Evolutionary conservation across 2,329 filamentous ascomycete species (phyloP), one percentile per base, ranked within the genome.

Genomic region (Thermothelomyces thermophilus): DNA sequence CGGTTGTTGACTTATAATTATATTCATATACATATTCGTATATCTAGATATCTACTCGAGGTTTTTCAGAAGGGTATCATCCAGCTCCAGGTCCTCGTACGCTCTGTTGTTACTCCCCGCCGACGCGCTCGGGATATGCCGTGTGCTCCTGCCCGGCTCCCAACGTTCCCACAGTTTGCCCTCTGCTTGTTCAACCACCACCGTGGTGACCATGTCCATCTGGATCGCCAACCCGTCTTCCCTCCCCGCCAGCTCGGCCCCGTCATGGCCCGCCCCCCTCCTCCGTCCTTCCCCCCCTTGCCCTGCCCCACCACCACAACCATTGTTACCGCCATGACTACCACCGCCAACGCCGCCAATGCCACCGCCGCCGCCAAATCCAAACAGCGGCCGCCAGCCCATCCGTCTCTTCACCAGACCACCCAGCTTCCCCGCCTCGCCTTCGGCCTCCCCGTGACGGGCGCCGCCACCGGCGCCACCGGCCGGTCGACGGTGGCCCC

Each of bases 201-300:
- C 60, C 13, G 55, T 60, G 2, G 63, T 64, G 13, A 64, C 60
- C 37, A 55, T 53, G 41, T 63, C 62, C 60, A 63, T 58, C 52
- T 63, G 58, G n/a, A 65, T 63, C n/a, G 51, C 55, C 52, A 60
- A 33, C 26, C 45, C 52, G 6, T 41, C 34, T 28, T 45, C 33
- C 17, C 48, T 41, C 33, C 42, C 36, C 33, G 33, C 33, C 33
- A 35, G 13, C 13, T 35, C 33, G 33, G 33, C 8, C 13, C 6
- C 33, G 13, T 6, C 13, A 5, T n/a, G 11, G 5, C 31, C 31
- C 4, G 24, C 43, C n/a, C 30, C 48, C 48, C 28, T 54, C 49
- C 14, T 41, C n/a, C 24, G 28, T 20, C 46, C 34, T 11, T 48
- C 35, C 7, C 46, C 35, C 7, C 48, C 20, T 19, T 20, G 37